These are phyloP conservation scores for Suhomyces wounanorum DNA, from an alignment of 1,139 yeast genomes.

Conservation along the genomic window DNA sequence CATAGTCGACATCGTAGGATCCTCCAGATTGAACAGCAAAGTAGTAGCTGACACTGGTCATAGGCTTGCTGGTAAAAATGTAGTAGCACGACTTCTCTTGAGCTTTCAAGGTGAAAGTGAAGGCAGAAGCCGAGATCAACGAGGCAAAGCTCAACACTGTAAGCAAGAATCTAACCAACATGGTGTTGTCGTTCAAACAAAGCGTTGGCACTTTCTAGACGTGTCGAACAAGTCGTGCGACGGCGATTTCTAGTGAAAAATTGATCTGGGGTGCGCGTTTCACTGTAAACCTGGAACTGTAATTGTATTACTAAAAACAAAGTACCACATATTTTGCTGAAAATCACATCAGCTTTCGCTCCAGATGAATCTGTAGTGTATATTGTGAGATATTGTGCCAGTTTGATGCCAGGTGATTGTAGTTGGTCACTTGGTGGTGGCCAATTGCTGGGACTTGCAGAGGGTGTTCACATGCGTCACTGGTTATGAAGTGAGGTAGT, in stretches of 20 bases:
- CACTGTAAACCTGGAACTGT: neutral
- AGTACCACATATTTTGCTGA: neutral
- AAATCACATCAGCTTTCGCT: neutral
- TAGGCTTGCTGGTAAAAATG: slow-evolving; percentile 64
- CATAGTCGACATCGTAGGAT: slow-evolving; percentile 79
- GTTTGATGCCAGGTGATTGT: no score
- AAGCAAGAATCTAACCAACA: slow-evolving; percentile 21
- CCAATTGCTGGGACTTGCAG: neutral
- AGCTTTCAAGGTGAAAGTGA: slow-evolving; percentile 79
- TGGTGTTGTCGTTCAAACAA: slow-evolving; percentile 9
- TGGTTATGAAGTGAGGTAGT: neutral
- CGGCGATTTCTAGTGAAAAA: neutral
- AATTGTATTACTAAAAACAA: no score
- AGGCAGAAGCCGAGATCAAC: slow-evolving; percentile 53
- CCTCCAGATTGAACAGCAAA: slow-evolving; percentile 95
- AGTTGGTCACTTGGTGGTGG: neutral
- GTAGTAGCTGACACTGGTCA: slow-evolving; percentile 72
- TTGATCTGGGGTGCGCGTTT: slow-evolving; percentile 2
- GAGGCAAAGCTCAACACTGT: slow-evolving; percentile 28
- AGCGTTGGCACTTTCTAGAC: slow-evolving; percentile 12
- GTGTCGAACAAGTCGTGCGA: slow-evolving; percentile 12
- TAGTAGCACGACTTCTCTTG: slow-evolving; percentile 79
- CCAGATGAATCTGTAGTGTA: no score
- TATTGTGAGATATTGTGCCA: no score
- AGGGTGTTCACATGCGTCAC: neutral